Base-by-base conservation (phyloP, 1,284 basidiomycete species). In the Rhodotorula sp. region DNA sequence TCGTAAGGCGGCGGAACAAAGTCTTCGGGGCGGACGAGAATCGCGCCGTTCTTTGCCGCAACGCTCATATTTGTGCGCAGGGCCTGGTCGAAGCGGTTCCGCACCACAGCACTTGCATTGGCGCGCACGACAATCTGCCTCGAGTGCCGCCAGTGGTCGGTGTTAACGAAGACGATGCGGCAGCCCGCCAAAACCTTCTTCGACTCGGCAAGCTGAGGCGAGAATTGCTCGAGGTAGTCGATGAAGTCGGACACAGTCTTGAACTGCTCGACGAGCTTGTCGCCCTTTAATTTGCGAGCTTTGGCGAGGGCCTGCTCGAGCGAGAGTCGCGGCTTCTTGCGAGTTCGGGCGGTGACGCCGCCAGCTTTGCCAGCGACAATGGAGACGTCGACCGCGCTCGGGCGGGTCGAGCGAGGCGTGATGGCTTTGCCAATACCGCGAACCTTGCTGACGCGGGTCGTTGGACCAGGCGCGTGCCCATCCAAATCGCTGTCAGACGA, bases 1-100 rank as follows among this genome's bases (percentile, higher is more conserved):
- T 56, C 60, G 34, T 10, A 47, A 7, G 59, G 67, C 11, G 71
- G 44, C 9, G 58, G 51, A 30, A 64, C 53, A 13, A 74, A 74
- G 1, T 65, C 65, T 10, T 69, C 62, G 6, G 73, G 70, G n/a
- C 52, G 48, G 54, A 74, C 57, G 39, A 74, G 62, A 13, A 39
- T 52, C 20, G 67, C 73, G 44, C 73, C 73, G 49, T 59, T 17
- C 30, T 51, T 62, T 4, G 51, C 44, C 5, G 67, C 57, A 46
- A 64, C 44, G 10, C 24, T 27, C 10, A 74, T 52, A 32, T 57
- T 29, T 32, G 27, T 29, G 9, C 58, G 39, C n/a, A 67, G 22
- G 4, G 46, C 48, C 11, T 54, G 46, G 56, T 72, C 70, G 62
- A 71, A 29, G 34, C 63, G 48, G 59, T 74, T 71, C 8, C 59